These are phyloP conservation scores for Gymnopilus dilepis DNA, from an alignment of 768 basidiomycete species.

Conservation along the genomic window DNA sequence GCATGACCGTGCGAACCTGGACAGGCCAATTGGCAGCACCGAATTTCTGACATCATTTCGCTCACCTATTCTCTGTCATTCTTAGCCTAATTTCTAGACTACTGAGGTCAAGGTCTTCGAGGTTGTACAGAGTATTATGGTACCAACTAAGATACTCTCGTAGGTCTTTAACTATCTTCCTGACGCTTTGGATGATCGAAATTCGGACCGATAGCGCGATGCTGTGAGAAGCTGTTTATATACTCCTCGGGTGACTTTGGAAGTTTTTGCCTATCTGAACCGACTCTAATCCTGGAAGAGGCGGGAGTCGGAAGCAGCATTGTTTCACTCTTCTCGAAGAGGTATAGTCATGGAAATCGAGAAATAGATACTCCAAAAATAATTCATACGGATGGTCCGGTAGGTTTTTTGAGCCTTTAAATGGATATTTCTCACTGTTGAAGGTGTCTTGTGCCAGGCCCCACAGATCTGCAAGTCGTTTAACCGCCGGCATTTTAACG, in stretches of 20 bases:
- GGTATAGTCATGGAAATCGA: not conserved
- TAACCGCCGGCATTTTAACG: not conserved
- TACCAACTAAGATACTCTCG: no score
- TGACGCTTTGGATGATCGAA: no score
- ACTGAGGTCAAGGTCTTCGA: no score
- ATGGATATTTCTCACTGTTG: not conserved
- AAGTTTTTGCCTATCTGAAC: not conserved
- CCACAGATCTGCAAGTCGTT: not conserved
- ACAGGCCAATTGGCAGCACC: no score
- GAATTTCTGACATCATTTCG: no score
- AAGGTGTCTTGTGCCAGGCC: not conserved
- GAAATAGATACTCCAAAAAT: not conserved
- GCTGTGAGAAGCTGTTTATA: no score
- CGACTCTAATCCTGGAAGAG: not conserved
- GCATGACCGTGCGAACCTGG: conserved; percentile 15
- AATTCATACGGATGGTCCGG: not conserved
- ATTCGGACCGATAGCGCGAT: no score
- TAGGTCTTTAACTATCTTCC: no score
- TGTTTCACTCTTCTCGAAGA: not conserved
- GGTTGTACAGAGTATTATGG: no score
- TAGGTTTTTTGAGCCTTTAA: not conserved
- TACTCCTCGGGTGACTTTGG: not conserved
- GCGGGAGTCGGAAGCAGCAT: not conserved
- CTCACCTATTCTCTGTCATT: no score
- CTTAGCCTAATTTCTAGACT: no score